phyloP scores from a whole-genome alignment of 345 rosid genomes.

The Salix caprea region DNA sequence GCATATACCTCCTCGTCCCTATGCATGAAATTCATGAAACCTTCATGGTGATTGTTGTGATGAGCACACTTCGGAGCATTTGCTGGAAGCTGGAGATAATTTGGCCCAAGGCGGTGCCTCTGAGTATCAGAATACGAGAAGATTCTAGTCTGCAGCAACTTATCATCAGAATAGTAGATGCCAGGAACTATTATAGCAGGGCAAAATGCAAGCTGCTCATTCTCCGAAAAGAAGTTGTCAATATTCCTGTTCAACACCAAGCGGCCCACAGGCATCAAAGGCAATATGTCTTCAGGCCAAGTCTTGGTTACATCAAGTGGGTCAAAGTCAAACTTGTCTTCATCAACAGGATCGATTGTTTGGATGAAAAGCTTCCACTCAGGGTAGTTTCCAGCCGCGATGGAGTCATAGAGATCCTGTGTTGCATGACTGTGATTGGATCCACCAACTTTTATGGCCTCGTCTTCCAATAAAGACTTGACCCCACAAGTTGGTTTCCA shows the following conservation, averaged over 20 bases:
- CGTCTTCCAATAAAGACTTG: slow-evolving; percentile 72
- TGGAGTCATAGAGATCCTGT: slow-evolving; percentile 85
- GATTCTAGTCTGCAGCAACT: slow-evolving; percentile 76
- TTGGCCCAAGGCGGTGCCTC: slow-evolving; percentile 98
- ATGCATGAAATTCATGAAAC: slow-evolving; percentile 91
- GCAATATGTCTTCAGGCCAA: slow-evolving; percentile 97
- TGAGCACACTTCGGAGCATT: slow-evolving; percentile 94
- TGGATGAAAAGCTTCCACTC: slow-evolving; percentile 90
- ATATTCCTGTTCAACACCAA: slow-evolving; percentile 94
- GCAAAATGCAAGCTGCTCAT: slow-evolving; percentile 91
- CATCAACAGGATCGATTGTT: slow-evolving; percentile 74
- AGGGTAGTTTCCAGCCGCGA: slow-evolving; percentile 86
- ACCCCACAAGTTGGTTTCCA: slow-evolving; percentile 98
- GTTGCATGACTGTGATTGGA: slow-evolving; percentile 97
- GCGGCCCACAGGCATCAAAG: slow-evolving; percentile 92
- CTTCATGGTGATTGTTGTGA: slow-evolving; percentile 93
- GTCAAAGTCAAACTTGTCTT: slow-evolving; percentile 79
- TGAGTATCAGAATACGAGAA: slow-evolving; percentile 93
- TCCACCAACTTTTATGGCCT: slow-evolving; percentile 88
- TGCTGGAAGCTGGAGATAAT: slow-evolving; percentile 86
- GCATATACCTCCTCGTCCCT: slow-evolving; percentile 77
- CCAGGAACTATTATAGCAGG: slow-evolving; percentile 95
- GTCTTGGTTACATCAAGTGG: slow-evolving; percentile 95
- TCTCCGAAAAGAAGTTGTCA: slow-evolving; percentile 90
- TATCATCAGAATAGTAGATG: slow-evolving; percentile 78